Percentiles rank a stretch among this genome's conserved stretches.
Conservation (phyloP, 2,329 filamentous ascomycete species). For the Acrocalymma vagum region DNA sequence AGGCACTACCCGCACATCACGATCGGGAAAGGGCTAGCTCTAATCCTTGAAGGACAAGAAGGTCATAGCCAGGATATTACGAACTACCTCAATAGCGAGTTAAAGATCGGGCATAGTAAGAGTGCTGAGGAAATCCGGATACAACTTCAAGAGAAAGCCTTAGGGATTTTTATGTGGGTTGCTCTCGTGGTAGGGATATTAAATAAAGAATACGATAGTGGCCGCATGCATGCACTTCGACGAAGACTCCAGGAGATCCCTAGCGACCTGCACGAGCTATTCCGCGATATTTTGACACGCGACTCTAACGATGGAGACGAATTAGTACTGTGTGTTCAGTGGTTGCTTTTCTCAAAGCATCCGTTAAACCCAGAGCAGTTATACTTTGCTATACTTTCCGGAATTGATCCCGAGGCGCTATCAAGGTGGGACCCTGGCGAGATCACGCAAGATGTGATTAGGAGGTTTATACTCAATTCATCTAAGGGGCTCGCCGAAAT, state of each 20-base stretch:
- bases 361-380: constrained; percentile 12
- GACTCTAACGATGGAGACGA: constrained; percentile 6
- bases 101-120: constrained; percentile 20
- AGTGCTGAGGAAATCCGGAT: constrained; percentile 22
- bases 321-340: constrained; percentile 9
- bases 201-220: constrained; percentile 47
- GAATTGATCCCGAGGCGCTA: constrained; percentile 7
- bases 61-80: constrained; percentile 47
- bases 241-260: constrained; percentile 32
- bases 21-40: constrained; percentile 30
- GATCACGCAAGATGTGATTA: constrained; percentile 12
- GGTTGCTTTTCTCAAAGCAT: constrained; percentile 9
- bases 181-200: constrained; percentile 55
- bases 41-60: constrained; percentile 46
- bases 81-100: constrained; percentile 18
- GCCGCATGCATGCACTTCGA: constrained; percentile 36
- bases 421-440: constrained; percentile 14
- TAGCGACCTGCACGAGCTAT: constrained; percentile 8
- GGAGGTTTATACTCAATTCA: constrained; percentile 20
- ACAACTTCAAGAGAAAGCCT: constrained; percentile 43
- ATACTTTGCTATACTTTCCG: constrained; percentile 16
- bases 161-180: constrained; percentile 19
- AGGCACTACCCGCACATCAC: constrained; percentile 57
- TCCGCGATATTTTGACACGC: constrained; percentile 9
- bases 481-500: constrained; percentile 24